phyloP scores from a whole-genome alignment of 441 rosid species.

The Euphorbia schlechtendalii region DNA sequence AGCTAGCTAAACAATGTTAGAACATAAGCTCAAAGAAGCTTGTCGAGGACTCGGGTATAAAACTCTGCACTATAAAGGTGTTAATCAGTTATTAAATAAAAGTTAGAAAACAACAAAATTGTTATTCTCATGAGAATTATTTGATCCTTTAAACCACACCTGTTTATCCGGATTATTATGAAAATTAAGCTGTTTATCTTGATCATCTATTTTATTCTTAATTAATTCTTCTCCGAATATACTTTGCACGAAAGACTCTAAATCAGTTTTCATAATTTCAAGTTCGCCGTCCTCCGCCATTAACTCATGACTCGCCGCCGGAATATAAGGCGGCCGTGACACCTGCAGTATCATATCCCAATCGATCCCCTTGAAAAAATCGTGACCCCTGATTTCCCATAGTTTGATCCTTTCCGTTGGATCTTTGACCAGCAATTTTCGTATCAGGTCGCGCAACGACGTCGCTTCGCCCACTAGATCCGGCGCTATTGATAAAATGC shows the following conservation, averaged over 20 bases:
- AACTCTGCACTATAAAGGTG: no score
- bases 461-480: constrained; percentile 61
- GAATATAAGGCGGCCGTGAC: constrained; percentile 59
- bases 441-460: constrained; percentile 51
- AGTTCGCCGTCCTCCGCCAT: constrained; percentile 12
- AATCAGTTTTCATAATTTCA: constrained; percentile 31
- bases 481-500: constrained; percentile 40
- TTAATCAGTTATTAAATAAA: no score
- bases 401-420: constrained; percentile 44
- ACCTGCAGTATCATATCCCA: constrained; percentile 45
- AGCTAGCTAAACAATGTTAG: no score
- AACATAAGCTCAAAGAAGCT: no score
- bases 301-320: constrained; percentile 8
- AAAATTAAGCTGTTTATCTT: no score
- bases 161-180: no score
- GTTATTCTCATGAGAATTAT: no score
- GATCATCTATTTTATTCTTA: background rate
- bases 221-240: constrained; percentile 28
- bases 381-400: constrained; percentile 55
- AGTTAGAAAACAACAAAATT: no score
- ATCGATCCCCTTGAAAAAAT: constrained; percentile 43
- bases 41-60: no score
- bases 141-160: no score
- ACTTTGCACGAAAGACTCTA: constrained; percentile 56
- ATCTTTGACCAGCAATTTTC: constrained; percentile 50